Evolutionary conservation across 306 rosid species (phyloP).

Genomic region (Adenanthera pavonina): DNA sequence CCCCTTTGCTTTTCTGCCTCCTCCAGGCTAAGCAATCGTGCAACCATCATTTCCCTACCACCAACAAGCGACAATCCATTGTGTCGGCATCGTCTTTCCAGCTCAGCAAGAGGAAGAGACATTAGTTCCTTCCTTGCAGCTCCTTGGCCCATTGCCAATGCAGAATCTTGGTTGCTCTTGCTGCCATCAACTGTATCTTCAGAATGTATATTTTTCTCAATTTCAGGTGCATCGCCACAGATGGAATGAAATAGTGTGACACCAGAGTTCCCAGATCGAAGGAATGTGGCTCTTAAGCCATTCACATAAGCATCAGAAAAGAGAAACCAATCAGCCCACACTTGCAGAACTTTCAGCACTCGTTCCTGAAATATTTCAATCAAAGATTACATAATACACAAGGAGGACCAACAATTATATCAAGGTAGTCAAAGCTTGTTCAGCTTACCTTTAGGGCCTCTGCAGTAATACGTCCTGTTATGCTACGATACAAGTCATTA

Average conservation of each 20-base stretch:
- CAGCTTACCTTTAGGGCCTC: slow-evolving; percentile 92
- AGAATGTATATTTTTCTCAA: slow-evolving; percentile 70
- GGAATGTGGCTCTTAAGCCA: slow-evolving; percentile 94
- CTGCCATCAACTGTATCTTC: slow-evolving; percentile 66
- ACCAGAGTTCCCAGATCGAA: slow-evolving; percentile 91
- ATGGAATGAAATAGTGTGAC: slow-evolving; percentile 86
- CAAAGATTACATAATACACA: slow-evolving; percentile 30
- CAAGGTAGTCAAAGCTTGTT: slow-evolving; percentile 10
- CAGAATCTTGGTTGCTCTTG: slow-evolving; percentile 87
- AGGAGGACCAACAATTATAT: slow-evolving; percentile 22
- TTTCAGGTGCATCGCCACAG: slow-evolving; percentile 86
- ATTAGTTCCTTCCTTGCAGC: slow-evolving; percentile 90
- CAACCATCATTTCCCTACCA: slow-evolving; percentile 97
- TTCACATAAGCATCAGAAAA: slow-evolving; percentile 96
- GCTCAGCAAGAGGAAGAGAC: slow-evolving; percentile 88
- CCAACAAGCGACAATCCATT: slow-evolving; percentile 98
- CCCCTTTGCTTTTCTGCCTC: slow-evolving; percentile 96
- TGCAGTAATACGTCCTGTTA: slow-evolving; percentile 97
- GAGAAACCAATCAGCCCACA: slow-evolving; percentile 99
- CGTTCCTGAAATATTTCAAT: slow-evolving; percentile 73
- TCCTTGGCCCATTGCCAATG: slow-evolving; percentile 96
- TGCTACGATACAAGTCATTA: slow-evolving; percentile 87
- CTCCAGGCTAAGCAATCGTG: slow-evolving; percentile 91
- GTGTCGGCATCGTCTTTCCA: slow-evolving; percentile 97
- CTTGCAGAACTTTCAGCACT: slow-evolving; percentile 94